These are phyloP conservation scores for Citrus medica DNA, from an alignment of 345 rosid species.

Conservation along the genomic window DNA sequence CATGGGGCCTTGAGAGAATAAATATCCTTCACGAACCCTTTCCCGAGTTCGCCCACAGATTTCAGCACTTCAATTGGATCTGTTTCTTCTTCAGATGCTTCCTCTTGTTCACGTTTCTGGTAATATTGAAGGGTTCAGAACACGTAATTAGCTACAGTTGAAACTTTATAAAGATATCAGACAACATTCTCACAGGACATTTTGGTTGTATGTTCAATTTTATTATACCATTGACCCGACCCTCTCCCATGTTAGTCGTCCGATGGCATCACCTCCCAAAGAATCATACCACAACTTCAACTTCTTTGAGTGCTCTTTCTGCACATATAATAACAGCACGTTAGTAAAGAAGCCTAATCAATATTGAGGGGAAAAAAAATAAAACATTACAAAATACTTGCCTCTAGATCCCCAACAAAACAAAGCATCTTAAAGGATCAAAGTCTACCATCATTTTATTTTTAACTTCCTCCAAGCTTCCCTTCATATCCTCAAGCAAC, in stretches of 20 bases:
- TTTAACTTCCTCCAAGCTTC: slow-evolving; percentile 51
- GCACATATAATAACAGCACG: slow-evolving; percentile 11
- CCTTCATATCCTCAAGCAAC: slow-evolving; percentile 52
- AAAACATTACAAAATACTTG: slow-evolving; percentile 23
- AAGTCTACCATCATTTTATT: slow-evolving; percentile 63
- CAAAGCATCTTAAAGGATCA: slow-evolving; percentile 67
- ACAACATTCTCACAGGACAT: not conserved
- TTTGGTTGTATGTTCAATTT: not conserved
- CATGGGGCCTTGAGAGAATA: slow-evolving; percentile 58
- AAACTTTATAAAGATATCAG: not conserved
- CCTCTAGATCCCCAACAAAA: slow-evolving; percentile 62
- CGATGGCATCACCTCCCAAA: slow-evolving; percentile 77
- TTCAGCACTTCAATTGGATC: slow-evolving; percentile 53
- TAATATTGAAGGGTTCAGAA: not conserved
- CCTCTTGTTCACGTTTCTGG: slow-evolving; percentile 71
- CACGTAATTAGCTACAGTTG: not conserved
- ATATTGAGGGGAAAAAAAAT: not conserved
- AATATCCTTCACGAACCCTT: slow-evolving; percentile 73
- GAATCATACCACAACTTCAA: slow-evolving; percentile 84
- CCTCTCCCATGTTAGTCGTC: slow-evolving; percentile 77
- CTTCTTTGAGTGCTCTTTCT: slow-evolving; percentile 55
- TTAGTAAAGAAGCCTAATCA: slow-evolving; percentile 10
- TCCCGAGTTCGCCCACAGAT: slow-evolving; percentile 66
- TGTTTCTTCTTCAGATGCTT: slow-evolving; percentile 32
- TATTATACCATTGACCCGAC: slow-evolving; percentile 52